Conservation (phyloP, 139 green algal genomes). For the Asterochloris sp. region DNA sequence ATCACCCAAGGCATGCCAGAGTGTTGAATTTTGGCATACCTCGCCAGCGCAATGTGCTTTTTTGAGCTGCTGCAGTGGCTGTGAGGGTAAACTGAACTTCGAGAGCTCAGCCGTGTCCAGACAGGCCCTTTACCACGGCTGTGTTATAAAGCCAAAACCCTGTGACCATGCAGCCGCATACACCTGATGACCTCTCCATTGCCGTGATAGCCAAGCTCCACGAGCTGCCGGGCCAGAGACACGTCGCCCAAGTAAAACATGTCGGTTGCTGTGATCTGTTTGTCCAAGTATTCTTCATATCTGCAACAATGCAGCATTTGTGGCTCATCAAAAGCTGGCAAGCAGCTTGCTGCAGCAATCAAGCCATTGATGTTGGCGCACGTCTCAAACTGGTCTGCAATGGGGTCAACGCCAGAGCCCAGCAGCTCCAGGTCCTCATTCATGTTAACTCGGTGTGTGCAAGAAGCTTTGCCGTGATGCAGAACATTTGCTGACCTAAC, state of each 20-base stretch:
- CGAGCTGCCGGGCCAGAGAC: constrained; percentile 70
- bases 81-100: no score
- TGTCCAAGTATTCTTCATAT: constrained; percentile 90
- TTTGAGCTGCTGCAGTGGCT: no score
- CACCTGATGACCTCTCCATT: constrained; percentile 77
- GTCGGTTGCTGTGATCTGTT: constrained; percentile 78
- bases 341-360: background rate
- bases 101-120: no score
- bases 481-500: no score
- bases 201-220: constrained; percentile 82
- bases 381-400: constrained; percentile 18
- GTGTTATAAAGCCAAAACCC: no score
- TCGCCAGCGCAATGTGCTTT: no score
- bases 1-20: no score
- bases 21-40: no score
- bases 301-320: constrained; percentile 34
- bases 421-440: constrained; percentile 11
- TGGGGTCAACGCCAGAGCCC: constrained; percentile 8
- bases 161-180: no score
- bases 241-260: constrained; percentile 84
- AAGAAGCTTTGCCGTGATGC: background rate
- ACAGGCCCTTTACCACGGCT: no score
- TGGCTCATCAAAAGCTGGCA: background rate
- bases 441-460: background rate
- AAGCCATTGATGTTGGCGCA: background rate